Evolutionary conservation across 2,329 filamentous ascomycete genomes (phyloP).

Genomic region (Cladosporium halotolerans): DNA sequence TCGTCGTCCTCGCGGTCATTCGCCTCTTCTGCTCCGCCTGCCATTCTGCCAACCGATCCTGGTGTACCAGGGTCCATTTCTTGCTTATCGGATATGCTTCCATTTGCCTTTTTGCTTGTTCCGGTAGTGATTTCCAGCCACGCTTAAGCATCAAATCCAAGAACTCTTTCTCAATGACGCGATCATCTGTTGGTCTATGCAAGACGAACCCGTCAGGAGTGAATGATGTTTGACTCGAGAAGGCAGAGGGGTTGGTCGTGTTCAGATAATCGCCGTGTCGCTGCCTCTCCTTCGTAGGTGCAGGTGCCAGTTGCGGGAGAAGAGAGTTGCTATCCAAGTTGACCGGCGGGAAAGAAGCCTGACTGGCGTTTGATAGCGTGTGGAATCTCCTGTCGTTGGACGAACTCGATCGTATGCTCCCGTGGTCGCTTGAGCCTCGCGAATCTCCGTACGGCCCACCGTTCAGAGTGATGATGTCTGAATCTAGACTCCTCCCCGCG

Average conservation of each 20-base stretch:
- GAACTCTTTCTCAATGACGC: constrained; percentile 84
- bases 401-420: constrained; percentile 58
- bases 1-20: constrained; percentile 62
- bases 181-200: constrained; percentile 70
- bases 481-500: constrained; percentile 19
- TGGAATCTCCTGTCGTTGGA: constrained; percentile 49
- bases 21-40: constrained; percentile 90
- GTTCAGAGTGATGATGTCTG: constrained; percentile 47
- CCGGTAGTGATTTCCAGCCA: constrained; percentile 93
- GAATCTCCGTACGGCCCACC: constrained; percentile 39
- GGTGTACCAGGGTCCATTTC: constrained; percentile 96
- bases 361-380: constrained; percentile 39
- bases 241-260: constrained; percentile 40
- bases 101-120: constrained; percentile 93
- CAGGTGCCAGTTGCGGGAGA: constrained; percentile 33
- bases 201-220: constrained; percentile 53
- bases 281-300: constrained; percentile 33
- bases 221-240: constrained; percentile 45
- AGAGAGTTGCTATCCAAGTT: constrained; percentile 35
- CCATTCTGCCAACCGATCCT: constrained; percentile 87
- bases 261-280: constrained; percentile 34
- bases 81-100: constrained; percentile 87
- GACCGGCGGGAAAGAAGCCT: constrained; percentile 42
- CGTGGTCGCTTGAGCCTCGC: constrained; percentile 46
- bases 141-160: constrained; percentile 92